Evolutionary conservation across 2,329 filamentous ascomycete genomes (phyloP), one percentile per base, ranked within the genome.

Genomic region (Diaporthe sp.): DNA sequence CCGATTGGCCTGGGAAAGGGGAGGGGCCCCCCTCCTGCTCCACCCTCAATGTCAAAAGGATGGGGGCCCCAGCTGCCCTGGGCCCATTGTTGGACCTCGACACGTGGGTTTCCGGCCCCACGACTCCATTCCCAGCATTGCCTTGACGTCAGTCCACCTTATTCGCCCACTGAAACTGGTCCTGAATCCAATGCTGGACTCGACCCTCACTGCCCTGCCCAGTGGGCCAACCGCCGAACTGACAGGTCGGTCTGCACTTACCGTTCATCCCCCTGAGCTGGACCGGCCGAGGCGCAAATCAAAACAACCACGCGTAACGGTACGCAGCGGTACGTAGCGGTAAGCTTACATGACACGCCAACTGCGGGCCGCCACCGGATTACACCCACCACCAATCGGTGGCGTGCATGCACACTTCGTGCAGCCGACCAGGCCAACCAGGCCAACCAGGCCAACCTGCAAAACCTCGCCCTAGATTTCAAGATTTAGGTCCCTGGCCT

Each of bases 1-100:
- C 63, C 63, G 63, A 68, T 68, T 68, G 63, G 63, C 63, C 39
- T 53, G 32, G 63, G 47, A 68, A 53, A 53, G 47, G 63, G 47
- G 63, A 51, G 44, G 50, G 42, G 44, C 12, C 13, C n/a, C 63
- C 32, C 63, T 53, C 63, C 63, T 47, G 63, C 63, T 51, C 44
- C 63, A 68, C 63, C 63, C 15, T 53, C 47, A 50, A 53, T 39
- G 63, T 39, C 47, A 32, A 27, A 66, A 27, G 58, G 12, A 27
- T 51, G 30, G 44, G 27, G 44, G 63, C n/a, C n/a, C n/a, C n/a
- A n/a, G n/a, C n/a, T n/a, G 22, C 61, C 63, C 63, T 51, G 63
- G 32, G 22, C 47, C 13, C 13, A 39, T 32, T 53, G 15, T 9
- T 68, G 63, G 44, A 53, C 47, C 63, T 39, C 63, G 63, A 66